These are phyloP conservation scores for Pseudogymnoascus sp. DNA, from an alignment of 2,329 filamentous ascomycete species.

Conservation along the genomic window DNA sequence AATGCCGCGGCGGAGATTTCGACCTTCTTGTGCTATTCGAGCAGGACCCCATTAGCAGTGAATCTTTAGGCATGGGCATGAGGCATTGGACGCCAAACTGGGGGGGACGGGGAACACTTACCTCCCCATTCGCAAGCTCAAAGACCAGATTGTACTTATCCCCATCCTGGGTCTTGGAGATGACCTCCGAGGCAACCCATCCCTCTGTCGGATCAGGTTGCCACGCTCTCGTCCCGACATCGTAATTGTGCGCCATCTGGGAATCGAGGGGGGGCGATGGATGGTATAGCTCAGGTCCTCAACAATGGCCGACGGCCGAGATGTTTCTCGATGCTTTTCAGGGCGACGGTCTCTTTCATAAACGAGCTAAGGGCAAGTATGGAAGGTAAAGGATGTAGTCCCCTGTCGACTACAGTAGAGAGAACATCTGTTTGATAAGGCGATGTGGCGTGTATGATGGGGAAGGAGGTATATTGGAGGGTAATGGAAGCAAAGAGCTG, in stretches of 20 bases:
- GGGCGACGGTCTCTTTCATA: neutral
- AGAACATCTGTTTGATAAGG: constrained; percentile 8
- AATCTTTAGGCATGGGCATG: constrained; percentile 23
- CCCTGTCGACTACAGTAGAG: neutral
- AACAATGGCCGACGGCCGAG: constrained; percentile 1
- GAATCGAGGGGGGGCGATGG: constrained; percentile 15
- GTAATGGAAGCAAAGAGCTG: neutral
- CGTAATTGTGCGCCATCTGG: constrained; percentile 83
- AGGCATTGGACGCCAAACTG: neutral
- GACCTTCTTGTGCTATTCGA: constrained; percentile 63
- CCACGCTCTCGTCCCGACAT: constrained; percentile 96
- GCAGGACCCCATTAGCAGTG: constrained; percentile 11
- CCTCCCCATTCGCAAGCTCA: constrained; percentile 86
- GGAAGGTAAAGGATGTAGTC: constrained; percentile 3
- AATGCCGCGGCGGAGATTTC: constrained; percentile 70
- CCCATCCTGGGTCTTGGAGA: constrained; percentile 73
- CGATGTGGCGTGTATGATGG: neutral
- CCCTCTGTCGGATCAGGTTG: constrained; percentile 93
- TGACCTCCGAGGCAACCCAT: constrained; percentile 93
- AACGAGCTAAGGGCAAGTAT: neutral
- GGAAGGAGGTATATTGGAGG: neutral
- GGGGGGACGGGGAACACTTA: constrained; percentile 32
- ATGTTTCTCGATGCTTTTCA: neutral
- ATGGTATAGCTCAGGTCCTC: neutral
- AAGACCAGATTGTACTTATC: constrained; percentile 84